Percentiles rank a stretch among this genome's conserved stretches.
Conservation (phyloP, 78 protist genomes). For the Diacronema lutheri region DNA sequence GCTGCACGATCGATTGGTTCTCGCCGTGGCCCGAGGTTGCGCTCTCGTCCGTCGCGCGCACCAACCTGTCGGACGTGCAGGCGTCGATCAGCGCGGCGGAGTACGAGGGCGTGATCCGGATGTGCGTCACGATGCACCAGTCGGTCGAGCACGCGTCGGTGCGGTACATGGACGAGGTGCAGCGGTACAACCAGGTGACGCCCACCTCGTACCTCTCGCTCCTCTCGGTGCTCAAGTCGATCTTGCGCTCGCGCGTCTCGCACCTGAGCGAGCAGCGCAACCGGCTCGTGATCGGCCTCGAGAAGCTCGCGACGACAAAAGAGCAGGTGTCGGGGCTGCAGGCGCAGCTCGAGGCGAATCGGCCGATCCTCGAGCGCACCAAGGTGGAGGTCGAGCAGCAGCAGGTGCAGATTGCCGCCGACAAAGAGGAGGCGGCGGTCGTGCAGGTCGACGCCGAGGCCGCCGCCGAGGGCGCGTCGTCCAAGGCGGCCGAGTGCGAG, state of each 20-base stretch:
- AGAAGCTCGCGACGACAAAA: conserved; percentile 19
- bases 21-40: conserved; percentile 78
- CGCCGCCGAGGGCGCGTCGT: conserved; percentile 34
- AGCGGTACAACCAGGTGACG: conserved; percentile 68
- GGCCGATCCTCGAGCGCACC: conserved; percentile 9
- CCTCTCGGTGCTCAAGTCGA: conserved; percentile 11
- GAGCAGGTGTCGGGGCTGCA: background rate
- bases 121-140: conserved; percentile 70
- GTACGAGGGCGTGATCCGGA: conserved; percentile 5
- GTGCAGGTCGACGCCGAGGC: conserved; percentile 26
- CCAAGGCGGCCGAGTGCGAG: conserved; percentile 44
- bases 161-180: conserved; percentile 36
- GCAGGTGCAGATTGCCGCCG: background rate
- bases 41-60: conserved; percentile 38
- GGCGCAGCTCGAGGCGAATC: conserved; percentile 24
- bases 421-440: conserved; percentile 55
- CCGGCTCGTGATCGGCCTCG: conserved; percentile 38
- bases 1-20: conserved; percentile 91
- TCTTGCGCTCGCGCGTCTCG: conserved; percentile 23
- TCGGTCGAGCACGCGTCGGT: conserved; percentile 42
- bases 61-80: background rate
- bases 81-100: background rate
- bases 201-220: conserved; percentile 74
- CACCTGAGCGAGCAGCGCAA: background rate
- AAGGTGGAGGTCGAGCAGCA: conserved; percentile 30